A percentile compares a stretch with the other conserved stretches of the same genome.
Evolutionary conservation across 768 basidiomycete species (phyloP).

Genomic region (Auricularia sp.): DNA sequence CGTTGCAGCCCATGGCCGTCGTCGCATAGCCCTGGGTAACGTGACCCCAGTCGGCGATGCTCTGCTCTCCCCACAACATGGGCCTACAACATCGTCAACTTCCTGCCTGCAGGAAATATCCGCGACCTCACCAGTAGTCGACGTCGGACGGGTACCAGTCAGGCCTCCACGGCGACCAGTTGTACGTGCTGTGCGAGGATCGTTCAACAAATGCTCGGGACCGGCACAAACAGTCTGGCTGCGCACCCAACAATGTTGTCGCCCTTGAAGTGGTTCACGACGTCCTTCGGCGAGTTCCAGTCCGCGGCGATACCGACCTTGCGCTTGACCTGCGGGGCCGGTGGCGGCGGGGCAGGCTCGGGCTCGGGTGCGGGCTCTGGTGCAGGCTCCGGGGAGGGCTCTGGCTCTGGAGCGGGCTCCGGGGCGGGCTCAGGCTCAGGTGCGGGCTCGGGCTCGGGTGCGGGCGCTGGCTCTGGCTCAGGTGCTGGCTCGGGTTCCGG

Average conservation of each 20-base stretch:
- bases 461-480: not conserved
- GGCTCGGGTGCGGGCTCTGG: not conserved
- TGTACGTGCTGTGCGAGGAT: not conserved
- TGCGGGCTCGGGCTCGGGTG: not conserved
- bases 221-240: not conserved
- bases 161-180: not conserved
- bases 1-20: slow-evolving; percentile 1
- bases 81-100: not conserved
- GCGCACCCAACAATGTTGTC: not conserved
- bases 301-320: not conserved
- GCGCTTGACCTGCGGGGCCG: not conserved
- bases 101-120: too few species aligned
- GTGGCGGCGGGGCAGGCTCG: too few species aligned
- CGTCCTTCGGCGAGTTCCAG: not conserved
- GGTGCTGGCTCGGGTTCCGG: not conserved
- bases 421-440: not conserved
- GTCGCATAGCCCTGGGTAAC: not conserved
- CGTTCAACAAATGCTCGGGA: not conserved
- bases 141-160: not conserved
- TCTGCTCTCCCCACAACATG: not conserved
- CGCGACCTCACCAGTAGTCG: not conserved
- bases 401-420: not conserved
- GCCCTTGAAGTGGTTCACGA: not conserved
- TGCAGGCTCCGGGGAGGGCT: not conserved
- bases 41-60: not conserved